Evolutionary conservation across 768 basidiomycete species (phyloP), one percentile per base, ranked within the genome.

Genomic region (Boletales sp.): DNA sequence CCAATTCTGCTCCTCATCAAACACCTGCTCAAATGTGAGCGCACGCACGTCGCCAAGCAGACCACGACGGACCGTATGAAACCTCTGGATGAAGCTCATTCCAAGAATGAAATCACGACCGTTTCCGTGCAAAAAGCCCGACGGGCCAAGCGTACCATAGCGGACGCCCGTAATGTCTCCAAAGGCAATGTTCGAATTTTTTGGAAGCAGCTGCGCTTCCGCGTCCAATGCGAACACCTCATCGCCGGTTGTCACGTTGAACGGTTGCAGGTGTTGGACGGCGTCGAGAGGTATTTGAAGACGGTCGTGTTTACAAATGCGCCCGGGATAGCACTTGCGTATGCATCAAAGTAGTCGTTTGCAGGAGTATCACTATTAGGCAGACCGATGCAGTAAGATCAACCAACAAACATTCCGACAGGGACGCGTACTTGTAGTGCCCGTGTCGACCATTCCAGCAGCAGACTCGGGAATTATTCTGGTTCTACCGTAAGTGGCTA

Each of bases 301-400:
- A 36, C 34, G 35, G 3, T 21, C 0, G 37, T 12, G 15, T 58
- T 45, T 2, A 40, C 14, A 19, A 24, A 31, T 8, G 58, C 47
- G 5, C 48, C 51, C 8, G 58, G 57, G 32, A 59, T 60, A 8
- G 54, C 40, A n/a, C 17, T 21, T 21, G 51, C 17, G 44, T 60
- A 60, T 8, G 27, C 8, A 0, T n/a, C 15, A 29, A 60, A 57
- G 40, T 43, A 38, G 15, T 61, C 39, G 15, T 53, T 36, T 14
- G 59, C 34, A 64, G 32, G 2, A 30, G 2, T 13, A 34, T 14
- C 12, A 8, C 43, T 44, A n/a, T 19, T 44, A 21, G n/a, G 31
- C 30, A 31, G 8, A 4, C 8, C n/a, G 9, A 8, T 3, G 8
- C 1, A 13, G 32, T 43, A 4, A 34, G 31, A 34, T 14, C 18